Conservation (phyloP, 2,329 filamentous ascomycete species). For the Fusarium illudens region DNA sequence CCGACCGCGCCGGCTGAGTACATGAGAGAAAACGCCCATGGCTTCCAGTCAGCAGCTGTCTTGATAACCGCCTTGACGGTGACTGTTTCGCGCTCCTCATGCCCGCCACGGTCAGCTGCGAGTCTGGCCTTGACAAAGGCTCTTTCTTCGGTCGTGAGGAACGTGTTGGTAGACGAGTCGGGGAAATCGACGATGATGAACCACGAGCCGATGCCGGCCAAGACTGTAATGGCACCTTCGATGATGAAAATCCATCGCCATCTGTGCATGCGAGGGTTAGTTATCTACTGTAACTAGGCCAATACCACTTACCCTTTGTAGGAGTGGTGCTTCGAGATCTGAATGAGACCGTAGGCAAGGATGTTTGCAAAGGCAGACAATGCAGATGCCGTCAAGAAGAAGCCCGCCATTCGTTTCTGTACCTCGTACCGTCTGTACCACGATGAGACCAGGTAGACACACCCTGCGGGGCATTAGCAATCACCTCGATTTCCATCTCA, state of each 20-base stretch:
- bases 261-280: not conserved
- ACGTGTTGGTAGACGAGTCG: constrained; percentile 20
- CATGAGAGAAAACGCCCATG: constrained; percentile 27
- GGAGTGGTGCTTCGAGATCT: constrained; percentile 15
- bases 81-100: constrained; percentile 18
- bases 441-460: constrained; percentile 21
- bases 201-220: constrained; percentile 25
- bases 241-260: constrained; percentile 35
- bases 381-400: constrained; percentile 18
- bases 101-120: constrained; percentile 6
- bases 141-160: constrained; percentile 16
- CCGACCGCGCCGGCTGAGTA: constrained; percentile 30
- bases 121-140: constrained; percentile 20
- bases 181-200: constrained; percentile 34
- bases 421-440: constrained; percentile 31
- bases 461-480: not conserved
- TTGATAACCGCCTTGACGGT: not conserved
- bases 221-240: constrained; percentile 20
- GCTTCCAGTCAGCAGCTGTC: constrained; percentile 25
- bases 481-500: not conserved
- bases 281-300: not conserved
- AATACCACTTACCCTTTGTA: constrained; percentile 16
- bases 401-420: constrained; percentile 20
- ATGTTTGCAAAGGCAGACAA: constrained; percentile 26
- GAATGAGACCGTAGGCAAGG: constrained; percentile 22